phyloP scores from a whole-genome alignment of 805 yeast genomes.

The Brettanomyces custersianus region DNA sequence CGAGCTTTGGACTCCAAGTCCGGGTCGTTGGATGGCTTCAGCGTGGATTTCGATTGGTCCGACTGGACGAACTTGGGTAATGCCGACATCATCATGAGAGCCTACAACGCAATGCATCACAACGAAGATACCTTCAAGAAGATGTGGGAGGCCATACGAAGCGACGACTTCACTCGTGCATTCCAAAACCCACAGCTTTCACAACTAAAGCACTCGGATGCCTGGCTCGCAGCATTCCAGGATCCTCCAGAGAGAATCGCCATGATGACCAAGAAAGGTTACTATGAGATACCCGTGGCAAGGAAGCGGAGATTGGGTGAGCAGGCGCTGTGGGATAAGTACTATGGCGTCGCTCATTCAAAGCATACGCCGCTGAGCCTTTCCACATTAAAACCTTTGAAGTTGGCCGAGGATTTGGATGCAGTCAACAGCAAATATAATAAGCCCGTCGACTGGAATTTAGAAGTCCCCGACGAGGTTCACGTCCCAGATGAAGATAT shows the following conservation, averaged over 20 bases:
- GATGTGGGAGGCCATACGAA: slow-evolving; percentile 2
- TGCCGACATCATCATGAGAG: not conserved
- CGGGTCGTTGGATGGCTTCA: not conserved
- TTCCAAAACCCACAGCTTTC: not conserved
- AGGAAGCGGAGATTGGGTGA: slow-evolving; percentile 1
- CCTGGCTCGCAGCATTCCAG: slow-evolving; percentile 2
- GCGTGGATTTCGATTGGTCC: slow-evolving; percentile 3
- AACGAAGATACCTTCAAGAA: not conserved
- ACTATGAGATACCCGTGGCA: slow-evolving; percentile 1
- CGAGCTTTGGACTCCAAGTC: not conserved
- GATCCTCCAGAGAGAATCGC: slow-evolving; percentile 3
- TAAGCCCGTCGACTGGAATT: not conserved
- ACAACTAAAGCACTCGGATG: slow-evolving; percentile 1
- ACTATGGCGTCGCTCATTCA: not conserved
- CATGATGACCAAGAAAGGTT: slow-evolving; percentile 1
- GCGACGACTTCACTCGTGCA: not conserved
- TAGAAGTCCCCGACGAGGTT: not conserved
- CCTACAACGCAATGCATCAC: not conserved
- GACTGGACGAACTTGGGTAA: slow-evolving; percentile 4
- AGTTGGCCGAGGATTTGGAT: not conserved
- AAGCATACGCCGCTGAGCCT: not conserved
- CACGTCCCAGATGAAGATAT: slow-evolving; percentile 1
- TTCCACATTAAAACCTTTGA: not conserved
- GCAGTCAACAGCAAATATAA: not conserved
- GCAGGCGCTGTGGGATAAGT: slow-evolving; percentile 3